A percentile compares a stretch with the other conserved stretches of the same genome.
phyloP scores from a whole-genome alignment of 768 basidiomycete genomes.

The Chlorophyllum brunneum region DNA sequence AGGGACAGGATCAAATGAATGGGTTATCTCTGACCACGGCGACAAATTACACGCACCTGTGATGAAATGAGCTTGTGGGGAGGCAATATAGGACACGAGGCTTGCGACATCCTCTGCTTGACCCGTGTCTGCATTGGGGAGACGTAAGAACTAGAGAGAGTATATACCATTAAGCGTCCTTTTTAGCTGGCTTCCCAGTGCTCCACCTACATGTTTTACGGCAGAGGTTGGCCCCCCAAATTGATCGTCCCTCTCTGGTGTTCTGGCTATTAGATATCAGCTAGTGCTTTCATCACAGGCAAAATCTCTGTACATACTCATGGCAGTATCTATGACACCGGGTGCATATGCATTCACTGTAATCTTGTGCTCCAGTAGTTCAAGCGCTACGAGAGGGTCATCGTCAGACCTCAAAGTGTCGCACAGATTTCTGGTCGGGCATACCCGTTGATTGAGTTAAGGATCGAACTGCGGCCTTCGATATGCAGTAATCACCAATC shows the following conservation, averaged over 20 bases:
- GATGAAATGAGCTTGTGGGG: slow-evolving; percentile 11
- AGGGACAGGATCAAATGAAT: background rate
- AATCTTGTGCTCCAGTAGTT: slow-evolving; percentile 34
- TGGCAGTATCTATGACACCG: slow-evolving; percentile 18
- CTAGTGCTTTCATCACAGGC: background rate
- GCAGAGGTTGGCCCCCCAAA: background rate
- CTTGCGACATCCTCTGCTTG: slow-evolving; percentile 15
- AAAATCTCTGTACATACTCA: background rate
- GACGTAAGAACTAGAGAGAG: background rate
- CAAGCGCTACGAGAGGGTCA: slow-evolving; percentile 24
- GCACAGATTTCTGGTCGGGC: background rate
- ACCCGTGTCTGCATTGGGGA: background rate
- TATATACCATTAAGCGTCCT: background rate
- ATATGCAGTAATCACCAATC: slow-evolving; percentile 25
- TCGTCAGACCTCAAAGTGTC: no score
- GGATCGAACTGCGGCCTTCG: slow-evolving; percentile 38
- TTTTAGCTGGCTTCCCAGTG: background rate
- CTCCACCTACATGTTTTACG: background rate
- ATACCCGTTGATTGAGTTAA: slow-evolving; percentile 36
- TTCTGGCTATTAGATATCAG: background rate
- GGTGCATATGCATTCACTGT: slow-evolving; percentile 42
- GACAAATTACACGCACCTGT: background rate
- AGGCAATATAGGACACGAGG: slow-evolving; percentile 20
- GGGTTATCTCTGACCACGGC: background rate
- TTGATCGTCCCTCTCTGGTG: background rate